Evolutionary conservation across 495 filamentous ascomycete genomes (phyloP), one percentile per base, ranked within the genome.

Genomic region (Penicillium lividum): DNA sequence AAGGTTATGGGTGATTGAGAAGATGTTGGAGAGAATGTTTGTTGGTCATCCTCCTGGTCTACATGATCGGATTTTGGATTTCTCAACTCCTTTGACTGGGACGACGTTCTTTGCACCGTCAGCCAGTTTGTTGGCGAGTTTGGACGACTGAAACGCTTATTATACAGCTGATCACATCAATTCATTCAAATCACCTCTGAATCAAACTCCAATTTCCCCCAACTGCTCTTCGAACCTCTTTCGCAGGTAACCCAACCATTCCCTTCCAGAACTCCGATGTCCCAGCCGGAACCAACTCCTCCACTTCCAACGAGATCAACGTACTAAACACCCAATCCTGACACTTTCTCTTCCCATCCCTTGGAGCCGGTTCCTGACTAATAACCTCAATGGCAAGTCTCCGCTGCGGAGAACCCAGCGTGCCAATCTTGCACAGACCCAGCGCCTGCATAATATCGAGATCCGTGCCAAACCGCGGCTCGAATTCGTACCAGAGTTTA

Each of bases 21-120:
- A 72, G 61, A 85, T 85, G 82, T 56, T 84, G 57, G 73, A 83
- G 61, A 70, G 78, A 5, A 85, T 85, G 81, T 84, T 83, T 64
- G 56, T 83, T 36, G 82, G 82, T 1, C 53, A 81, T 46, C 82
- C 82, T 0, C 77, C 79, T 3, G 82, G 82, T 0, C 45, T 82
- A 50, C 80, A 85, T 63, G 82, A 85, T 68, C 80, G 76, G 0
- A 63, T 85, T 7, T 68, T 84, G 50, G 77, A 85, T 60, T 85
- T 77, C 53, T 84, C 81, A 3, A 81, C 53, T 5, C 73, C 82
- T 9, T 33, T 83, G 52, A 85, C 81, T 4, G 82, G 82, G 0
- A 68, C 68, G 0, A 78, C 75, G 0, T 84, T 85, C 53, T 85
- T 83, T 69, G 81, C 76, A 0, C 82, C 82, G 6, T 73, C 80